Percentiles rank a stretch among this genome's conserved stretches.
Evolutionary conservation across 179 eudicot species (phyloP).

Genomic region (Silene vulgaris): DNA sequence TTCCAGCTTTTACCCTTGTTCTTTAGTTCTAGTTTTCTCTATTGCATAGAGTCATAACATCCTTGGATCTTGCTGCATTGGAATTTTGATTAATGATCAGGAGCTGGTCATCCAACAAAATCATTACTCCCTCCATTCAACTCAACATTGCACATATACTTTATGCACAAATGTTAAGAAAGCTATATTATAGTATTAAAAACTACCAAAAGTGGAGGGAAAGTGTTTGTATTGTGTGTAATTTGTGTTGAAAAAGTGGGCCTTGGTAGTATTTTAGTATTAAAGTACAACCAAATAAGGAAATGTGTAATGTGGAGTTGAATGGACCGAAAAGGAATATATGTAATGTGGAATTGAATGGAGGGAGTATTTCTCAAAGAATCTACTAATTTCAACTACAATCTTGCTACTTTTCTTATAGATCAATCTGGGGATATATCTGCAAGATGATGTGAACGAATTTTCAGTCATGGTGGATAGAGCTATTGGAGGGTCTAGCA

Average conservation of each 20-base stretch:
- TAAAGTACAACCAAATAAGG: no score
- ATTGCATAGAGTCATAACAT: not conserved
- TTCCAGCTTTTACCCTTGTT: not conserved
- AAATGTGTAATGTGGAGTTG: no score
- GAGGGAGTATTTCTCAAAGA: not conserved
- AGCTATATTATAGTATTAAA: no score
- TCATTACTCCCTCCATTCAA: no score
- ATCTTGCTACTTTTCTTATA: constrained; percentile 40
- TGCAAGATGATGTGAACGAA: constrained; percentile 64
- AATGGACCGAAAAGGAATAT: no score
- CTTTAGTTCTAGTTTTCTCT: not conserved
- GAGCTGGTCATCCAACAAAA: not conserved
- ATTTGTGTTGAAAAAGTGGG: no score
- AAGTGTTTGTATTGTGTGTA: no score
- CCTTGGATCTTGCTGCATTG: not conserved
- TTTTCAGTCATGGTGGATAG: constrained; percentile 89
- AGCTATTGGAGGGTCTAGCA: constrained; percentile 88
- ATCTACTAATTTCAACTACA: not conserved
- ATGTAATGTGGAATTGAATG: no score
- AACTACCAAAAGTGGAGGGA: no score
- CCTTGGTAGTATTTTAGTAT: no score
- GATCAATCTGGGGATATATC: constrained; percentile 80
- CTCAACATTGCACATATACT: no score
- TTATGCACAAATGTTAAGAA: no score
- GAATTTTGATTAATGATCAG: not conserved